phyloP scores from a whole-genome alignment of 2,329 filamentous ascomycete species.

The Hypoxylon sp. region DNA sequence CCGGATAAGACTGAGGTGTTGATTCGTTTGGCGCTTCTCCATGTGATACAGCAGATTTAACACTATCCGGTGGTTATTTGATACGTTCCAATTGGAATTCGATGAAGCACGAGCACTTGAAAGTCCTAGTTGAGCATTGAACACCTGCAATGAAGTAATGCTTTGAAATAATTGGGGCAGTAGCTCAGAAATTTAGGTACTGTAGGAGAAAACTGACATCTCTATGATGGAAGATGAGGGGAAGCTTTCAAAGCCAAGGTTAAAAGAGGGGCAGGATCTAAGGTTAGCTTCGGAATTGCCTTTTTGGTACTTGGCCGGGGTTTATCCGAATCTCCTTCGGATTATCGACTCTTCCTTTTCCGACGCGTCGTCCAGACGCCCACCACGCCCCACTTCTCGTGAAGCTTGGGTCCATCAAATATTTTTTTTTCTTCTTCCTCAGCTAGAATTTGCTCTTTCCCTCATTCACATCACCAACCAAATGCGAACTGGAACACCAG shows the following conservation, averaged over 20 bases:
- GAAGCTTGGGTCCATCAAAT: constrained; percentile 32
- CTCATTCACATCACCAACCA: constrained; percentile 22
- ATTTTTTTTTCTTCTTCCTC: constrained; percentile 39
- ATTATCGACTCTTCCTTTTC: constrained; percentile 32
- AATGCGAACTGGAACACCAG: constrained; percentile 8
- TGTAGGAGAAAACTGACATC: constrained; percentile 36
- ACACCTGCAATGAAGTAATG: constrained; percentile 23
- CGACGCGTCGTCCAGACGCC: constrained; percentile 16
- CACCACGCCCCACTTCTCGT: constrained; percentile 33
- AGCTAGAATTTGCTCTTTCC: constrained; percentile 24
- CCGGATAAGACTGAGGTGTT: constrained; percentile 2
- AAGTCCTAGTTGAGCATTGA: constrained; percentile 5
- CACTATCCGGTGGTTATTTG: constrained; percentile 9
- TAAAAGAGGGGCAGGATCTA: constrained; percentile 27
- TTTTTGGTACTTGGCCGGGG: not conserved
- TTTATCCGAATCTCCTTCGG: constrained; percentile 28
- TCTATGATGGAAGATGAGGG: constrained; percentile 45
- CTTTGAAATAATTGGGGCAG: constrained; percentile 27
- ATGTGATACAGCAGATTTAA: constrained; percentile 27
- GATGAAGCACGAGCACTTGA: constrained; percentile 9
- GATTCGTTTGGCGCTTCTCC: constrained; percentile 29
- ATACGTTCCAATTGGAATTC: constrained; percentile 6
- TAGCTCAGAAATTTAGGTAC: constrained; percentile 22
- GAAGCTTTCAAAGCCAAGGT: constrained; percentile 18
- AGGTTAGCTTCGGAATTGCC: constrained; percentile 7